These are phyloP conservation scores for Fraxinus anomala DNA, from an alignment of 257 asterid genomes.

Conservation along the genomic window DNA sequence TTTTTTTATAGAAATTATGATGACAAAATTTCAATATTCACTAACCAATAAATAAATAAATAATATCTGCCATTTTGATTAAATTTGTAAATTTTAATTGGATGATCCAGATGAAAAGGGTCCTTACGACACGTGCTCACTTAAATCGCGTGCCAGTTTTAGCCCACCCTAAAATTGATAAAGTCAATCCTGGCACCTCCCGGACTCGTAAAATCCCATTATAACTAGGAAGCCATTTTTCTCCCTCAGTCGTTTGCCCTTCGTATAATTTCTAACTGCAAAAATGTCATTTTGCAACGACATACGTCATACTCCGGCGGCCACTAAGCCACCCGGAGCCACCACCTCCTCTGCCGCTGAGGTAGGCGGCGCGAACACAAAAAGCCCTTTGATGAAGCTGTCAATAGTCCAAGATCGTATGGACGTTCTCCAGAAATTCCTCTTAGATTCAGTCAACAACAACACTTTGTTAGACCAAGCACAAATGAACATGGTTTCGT, in stretches of 20 bases:
- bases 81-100: background rate
- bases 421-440: conserved; percentile 63
- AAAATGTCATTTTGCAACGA: conserved; percentile 52
- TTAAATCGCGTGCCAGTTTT: background rate
- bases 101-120: background rate
- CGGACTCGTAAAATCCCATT: background rate
- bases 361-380: conserved; percentile 28
- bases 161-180: background rate
- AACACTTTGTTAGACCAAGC: conserved; percentile 51
- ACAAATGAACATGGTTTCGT: conserved; percentile 59
- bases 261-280: background rate
- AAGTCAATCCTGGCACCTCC: conserved; percentile 26
- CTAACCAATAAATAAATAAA: no score
- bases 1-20: no score
- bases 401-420: conserved; percentile 55
- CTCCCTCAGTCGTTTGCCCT: background rate
- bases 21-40: no score
- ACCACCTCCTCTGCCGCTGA: conserved; percentile 7
- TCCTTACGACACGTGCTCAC: conserved; percentile 23
- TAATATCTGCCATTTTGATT: no score
- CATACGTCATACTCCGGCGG: conserved; percentile 51
- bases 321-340: conserved; percentile 45
- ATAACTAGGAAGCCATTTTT: background rate
- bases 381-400: conserved; percentile 54
- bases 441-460: conserved; percentile 61